These are phyloP conservation scores for Kockiozyma suomiensis DNA, from an alignment of 805 yeast genomes.

Conservation along the genomic window DNA sequence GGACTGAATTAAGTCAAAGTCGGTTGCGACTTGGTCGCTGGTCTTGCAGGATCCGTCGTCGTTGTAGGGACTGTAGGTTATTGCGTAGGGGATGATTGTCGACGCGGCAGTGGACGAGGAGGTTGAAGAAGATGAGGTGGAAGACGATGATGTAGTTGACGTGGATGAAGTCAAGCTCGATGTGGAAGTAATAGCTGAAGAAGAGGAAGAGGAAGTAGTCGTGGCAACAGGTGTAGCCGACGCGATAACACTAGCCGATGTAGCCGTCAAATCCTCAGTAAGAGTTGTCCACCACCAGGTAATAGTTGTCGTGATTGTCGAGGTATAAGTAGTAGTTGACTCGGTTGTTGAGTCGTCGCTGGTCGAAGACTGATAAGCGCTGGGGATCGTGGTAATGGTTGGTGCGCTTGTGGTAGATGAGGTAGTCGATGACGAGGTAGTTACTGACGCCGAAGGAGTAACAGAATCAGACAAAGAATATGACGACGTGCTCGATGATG, in stretches of 20 bases:
- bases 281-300: constrained; percentile 28
- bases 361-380: not conserved
- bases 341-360: constrained; percentile 20
- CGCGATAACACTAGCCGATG: not conserved
- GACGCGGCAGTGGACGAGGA: constrained; percentile 16
- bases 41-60: constrained; percentile 61
- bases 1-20: constrained; percentile 58
- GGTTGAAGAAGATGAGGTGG: constrained; percentile 9
- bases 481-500: not conserved
- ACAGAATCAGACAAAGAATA: not conserved
- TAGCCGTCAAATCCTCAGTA: constrained; percentile 2
- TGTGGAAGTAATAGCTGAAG: not conserved
- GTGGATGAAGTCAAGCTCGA: not conserved
- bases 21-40: constrained; percentile 56
- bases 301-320: constrained; percentile 11
- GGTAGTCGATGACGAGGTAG: not conserved
- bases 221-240: not conserved
- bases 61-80: constrained; percentile 62
- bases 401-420: constrained; percentile 28
- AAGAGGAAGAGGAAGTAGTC: too few species aligned
- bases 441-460: not conserved
- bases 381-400: constrained; percentile 19
- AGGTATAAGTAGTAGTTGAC: constrained; percentile 10
- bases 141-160: constrained; percentile 6
- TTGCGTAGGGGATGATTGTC: constrained; percentile 19